A percentile compares a stretch with the other conserved stretches of the same genome.
Evolutionary conservation across 352 stramenopile species (phyloP).

Genomic region (Thalassiosira sp.): DNA sequence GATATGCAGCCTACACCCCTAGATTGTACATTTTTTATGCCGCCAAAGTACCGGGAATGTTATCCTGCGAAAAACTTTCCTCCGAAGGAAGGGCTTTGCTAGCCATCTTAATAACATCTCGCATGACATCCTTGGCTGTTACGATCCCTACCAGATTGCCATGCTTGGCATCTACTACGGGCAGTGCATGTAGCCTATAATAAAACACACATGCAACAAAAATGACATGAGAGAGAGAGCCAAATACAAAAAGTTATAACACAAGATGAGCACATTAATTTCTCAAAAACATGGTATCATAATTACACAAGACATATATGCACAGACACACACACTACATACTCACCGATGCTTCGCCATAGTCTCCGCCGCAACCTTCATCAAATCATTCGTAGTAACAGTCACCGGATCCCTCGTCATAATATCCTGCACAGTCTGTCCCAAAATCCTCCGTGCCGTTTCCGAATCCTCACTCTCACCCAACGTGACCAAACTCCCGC

Average conservation of each 20-base stretch:
- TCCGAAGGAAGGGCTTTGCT: conserved; percentile 33
- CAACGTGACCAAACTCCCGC: conserved; percentile 27
- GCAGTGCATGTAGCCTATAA: conserved; percentile 34
- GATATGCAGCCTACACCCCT: too few relatives aligned
- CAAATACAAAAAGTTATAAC: too few relatives aligned
- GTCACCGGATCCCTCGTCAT: conserved; percentile 44
- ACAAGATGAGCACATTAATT: too few relatives aligned
- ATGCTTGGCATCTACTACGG: conserved; percentile 41
- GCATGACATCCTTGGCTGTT: conserved; percentile 52
- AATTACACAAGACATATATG: too few relatives aligned
- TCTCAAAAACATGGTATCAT: too few relatives aligned
- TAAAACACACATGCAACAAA: background rate
- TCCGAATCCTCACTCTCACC: conserved; percentile 42
- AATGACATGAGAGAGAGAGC: background rate
- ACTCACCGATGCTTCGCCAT: conserved; percentile 48
- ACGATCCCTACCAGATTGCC: conserved; percentile 45
- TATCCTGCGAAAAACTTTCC: conserved; percentile 31
- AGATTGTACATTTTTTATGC: background rate
- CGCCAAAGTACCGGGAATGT: background rate
- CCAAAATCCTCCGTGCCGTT: conserved; percentile 45
- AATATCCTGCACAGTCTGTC: conserved; percentile 40
- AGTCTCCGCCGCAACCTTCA: conserved; percentile 45
- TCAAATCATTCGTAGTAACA: conserved; percentile 46
- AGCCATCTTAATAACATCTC: conserved; percentile 48
- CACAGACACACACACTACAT: background rate